Percentiles rank a stretch among this genome's conserved stretches.
Evolutionary conservation across 768 basidiomycete genomes (phyloP).

Genomic region (Antrodiella citrinella): DNA sequence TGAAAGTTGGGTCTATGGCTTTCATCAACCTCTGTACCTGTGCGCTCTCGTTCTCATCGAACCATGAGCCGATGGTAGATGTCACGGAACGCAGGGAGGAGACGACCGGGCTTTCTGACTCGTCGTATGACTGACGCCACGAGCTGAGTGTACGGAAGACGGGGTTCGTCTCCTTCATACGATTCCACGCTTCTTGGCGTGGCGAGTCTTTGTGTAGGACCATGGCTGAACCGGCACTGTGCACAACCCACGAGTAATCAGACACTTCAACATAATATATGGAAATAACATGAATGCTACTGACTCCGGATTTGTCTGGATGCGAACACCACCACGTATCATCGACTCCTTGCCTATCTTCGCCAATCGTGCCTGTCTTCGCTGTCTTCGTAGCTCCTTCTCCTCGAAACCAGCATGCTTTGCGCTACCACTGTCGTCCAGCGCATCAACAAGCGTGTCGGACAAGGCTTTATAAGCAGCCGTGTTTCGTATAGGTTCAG

Average conservation of each 20-base stretch:
- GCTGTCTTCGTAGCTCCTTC: slow-evolving; percentile 77
- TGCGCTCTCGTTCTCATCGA: slow-evolving; percentile 98
- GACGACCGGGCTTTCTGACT: slow-evolving; percentile 89
- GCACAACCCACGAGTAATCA: not conserved
- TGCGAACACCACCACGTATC: slow-evolving; percentile 36
- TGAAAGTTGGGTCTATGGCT: slow-evolving; percentile 81
- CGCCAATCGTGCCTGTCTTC: slow-evolving; percentile 71
- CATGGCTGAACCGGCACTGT: slow-evolving; percentile 78
- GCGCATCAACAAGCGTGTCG: slow-evolving; percentile 83
- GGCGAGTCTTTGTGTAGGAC: slow-evolving; percentile 80
- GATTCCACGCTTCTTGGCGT: slow-evolving; percentile 74
- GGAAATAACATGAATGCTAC: slow-evolving; percentile 20
- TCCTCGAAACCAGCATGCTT: slow-evolving; percentile 96
- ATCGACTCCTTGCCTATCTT: slow-evolving; percentile 76
- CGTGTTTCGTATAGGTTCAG: slow-evolving; percentile 96
- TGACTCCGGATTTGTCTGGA: slow-evolving; percentile 76
- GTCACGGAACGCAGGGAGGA: slow-evolving; percentile 77
- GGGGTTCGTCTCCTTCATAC: slow-evolving; percentile 73
- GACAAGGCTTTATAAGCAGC: slow-evolving; percentile 88
- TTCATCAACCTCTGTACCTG: slow-evolving; percentile 86
- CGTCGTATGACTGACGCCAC: slow-evolving; percentile 70
- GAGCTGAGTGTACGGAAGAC: slow-evolving; percentile 50
- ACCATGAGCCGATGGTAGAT: slow-evolving; percentile 78
- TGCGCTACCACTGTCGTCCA: slow-evolving; percentile 89
- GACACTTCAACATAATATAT: not conserved